Conservation (phyloP, 495 filamentous ascomycete species). For the Talaromyces nanjingensis region DNA sequence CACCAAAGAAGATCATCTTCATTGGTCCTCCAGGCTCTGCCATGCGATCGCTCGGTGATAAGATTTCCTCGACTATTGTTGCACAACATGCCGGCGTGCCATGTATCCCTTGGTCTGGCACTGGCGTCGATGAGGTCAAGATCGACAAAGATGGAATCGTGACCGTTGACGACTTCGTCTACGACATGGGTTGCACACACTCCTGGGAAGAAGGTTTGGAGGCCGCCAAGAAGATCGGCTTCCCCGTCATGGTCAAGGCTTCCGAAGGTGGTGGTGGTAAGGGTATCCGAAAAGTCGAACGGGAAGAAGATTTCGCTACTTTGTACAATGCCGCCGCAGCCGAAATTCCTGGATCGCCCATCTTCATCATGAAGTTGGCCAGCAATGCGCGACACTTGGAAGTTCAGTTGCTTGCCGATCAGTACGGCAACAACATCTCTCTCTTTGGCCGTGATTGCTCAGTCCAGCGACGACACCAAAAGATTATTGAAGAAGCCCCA, state of each 20-base stretch:
- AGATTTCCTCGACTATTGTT: conserved; percentile 99
- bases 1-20: conserved; percentile 96
- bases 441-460: conserved; percentile 98
- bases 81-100: conserved; percentile 95
- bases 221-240: conserved; percentile 86
- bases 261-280: conserved; percentile 99
- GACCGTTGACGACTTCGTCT: conserved; percentile 79
- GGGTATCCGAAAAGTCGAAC: conserved; percentile 94
- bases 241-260: conserved; percentile 99
- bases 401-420: conserved; percentile 93
- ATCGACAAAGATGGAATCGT: conserved; percentile 82
- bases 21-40: conserved; percentile 96
- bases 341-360: conserved; percentile 98
- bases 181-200: conserved; percentile 84
- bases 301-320: conserved; percentile 71
- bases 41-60: conserved; percentile 98
- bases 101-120: conserved; percentile 98
- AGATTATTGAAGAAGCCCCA: conserved; percentile 99
- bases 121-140: conserved; percentile 74
- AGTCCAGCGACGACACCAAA: conserved; percentile 96
- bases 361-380: conserved; percentile 99
- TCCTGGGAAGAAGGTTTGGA: conserved; percentile 81
- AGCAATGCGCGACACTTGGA: conserved; percentile 95
- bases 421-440: conserved; percentile 99
- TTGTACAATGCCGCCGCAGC: conserved; percentile 93